phyloP scores from a whole-genome alignment of 73 alveolate genomes.

The Paramecium biaurelia region DNA sequence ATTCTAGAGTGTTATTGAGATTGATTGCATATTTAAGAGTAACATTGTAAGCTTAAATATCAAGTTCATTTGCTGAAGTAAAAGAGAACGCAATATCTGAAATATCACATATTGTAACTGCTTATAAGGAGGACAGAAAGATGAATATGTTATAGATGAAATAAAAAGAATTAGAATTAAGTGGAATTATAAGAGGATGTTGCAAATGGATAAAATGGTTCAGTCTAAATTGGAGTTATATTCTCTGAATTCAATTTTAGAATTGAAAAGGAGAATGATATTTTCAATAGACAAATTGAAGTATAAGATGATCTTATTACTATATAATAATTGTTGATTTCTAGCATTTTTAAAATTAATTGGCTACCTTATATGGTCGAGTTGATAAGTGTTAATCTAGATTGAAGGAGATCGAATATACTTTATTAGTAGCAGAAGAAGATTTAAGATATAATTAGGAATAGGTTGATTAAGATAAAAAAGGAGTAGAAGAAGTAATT shows the following conservation, averaged over 20 bases:
- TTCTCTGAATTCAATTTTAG: neutral
- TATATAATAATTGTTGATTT: neutral
- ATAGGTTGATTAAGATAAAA: neutral
- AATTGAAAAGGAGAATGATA: neutral
- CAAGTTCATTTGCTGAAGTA: neutral
- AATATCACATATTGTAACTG: neutral
- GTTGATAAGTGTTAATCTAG: slow-evolving; percentile 7
- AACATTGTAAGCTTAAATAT: neutral
- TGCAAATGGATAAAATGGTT: neutral
- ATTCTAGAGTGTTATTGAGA: neutral
- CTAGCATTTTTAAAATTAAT: neutral
- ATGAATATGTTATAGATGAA: neutral
- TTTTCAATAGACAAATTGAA: neutral
- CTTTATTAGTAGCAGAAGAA: neutral
- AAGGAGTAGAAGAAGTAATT: neutral
- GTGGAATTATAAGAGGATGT: neutral
- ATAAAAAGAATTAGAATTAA: neutral
- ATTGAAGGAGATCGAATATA: neutral
- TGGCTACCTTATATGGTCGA: neutral
- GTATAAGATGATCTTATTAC: neutral
- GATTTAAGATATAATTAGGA: neutral
- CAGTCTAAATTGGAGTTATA: neutral
- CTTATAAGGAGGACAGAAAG: neutral
- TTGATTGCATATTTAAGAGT: neutral
- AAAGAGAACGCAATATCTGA: neutral